phyloP scores from a whole-genome alignment of 257 asterid genomes.

The Nicotiana otophora region DNA sequence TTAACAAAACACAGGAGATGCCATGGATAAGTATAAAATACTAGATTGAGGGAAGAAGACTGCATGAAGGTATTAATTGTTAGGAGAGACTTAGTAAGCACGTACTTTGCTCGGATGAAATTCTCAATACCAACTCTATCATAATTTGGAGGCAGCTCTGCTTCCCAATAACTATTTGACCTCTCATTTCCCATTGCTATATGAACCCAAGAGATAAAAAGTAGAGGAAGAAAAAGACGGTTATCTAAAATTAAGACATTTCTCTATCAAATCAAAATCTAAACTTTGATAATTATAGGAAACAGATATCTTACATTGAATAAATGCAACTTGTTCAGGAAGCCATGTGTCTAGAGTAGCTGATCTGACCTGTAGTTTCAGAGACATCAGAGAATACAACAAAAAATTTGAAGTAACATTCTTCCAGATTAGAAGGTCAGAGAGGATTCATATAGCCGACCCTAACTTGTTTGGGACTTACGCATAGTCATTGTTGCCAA shows the following conservation, averaged over 20 bases:
- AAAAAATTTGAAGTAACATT: background rate
- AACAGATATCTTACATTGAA: conserved; percentile 63
- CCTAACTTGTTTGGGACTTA: too few species aligned
- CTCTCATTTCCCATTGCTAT: conserved; percentile 96
- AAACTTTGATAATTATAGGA: background rate
- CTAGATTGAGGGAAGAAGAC: conserved; percentile 13
- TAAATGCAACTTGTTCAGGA: conserved; percentile 97
- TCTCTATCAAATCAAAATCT: background rate
- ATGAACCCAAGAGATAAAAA: conserved; percentile 17
- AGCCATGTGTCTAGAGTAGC: conserved; percentile 99
- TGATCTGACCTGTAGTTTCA: conserved; percentile 72
- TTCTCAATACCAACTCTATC: conserved; percentile 99
- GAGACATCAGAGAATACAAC: conserved; percentile 17
- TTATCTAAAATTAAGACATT: background rate
- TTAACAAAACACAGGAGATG: conserved; percentile 23
- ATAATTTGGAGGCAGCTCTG: conserved; percentile 94
- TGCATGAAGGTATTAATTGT: background rate
- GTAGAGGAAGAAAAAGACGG: background rate
- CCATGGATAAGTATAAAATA: conserved; percentile 17
- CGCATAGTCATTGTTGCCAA: too few species aligned
- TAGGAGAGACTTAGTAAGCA: conserved; percentile 9
- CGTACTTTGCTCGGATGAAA: conserved; percentile 99
- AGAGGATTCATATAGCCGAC: too few species aligned
- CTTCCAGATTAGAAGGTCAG: too few species aligned
- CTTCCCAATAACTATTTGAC: conserved; percentile 98